Conservation (phyloP, 306 rosid species). For the Cucumis cinereus region DNA sequence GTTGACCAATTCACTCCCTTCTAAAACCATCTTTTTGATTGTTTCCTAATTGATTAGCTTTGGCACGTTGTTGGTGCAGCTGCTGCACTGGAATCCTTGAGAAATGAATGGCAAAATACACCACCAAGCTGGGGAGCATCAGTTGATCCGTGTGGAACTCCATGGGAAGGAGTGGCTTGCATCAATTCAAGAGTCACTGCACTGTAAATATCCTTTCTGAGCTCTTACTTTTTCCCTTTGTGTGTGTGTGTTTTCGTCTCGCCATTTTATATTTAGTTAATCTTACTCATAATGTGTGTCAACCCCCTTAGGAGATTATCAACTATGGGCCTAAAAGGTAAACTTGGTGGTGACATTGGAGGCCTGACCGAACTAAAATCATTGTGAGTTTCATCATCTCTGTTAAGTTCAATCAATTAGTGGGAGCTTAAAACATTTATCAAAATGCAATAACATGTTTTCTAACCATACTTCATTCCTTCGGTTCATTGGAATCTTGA, state of each 20-base stretch:
- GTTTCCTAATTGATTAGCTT: background rate
- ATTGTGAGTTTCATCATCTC: conserved; percentile 33
- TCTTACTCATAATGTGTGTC: background rate
- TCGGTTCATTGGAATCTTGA: background rate
- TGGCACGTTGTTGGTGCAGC: conserved; percentile 28
- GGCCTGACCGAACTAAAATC: conserved; percentile 48
- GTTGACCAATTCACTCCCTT: background rate
- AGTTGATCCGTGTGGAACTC: conserved; percentile 58
- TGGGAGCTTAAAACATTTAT: background rate
- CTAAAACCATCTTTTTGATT: background rate
- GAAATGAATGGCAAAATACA: conserved; percentile 39
- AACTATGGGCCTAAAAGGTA: conserved; percentile 44
- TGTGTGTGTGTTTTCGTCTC: background rate
- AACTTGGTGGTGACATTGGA: conserved; percentile 50
- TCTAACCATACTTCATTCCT: background rate
- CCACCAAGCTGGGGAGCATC: conserved; percentile 87
- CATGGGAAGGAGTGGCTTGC: conserved; percentile 92
- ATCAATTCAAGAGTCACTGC: conserved; percentile 63
- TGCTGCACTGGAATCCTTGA: conserved; percentile 44
- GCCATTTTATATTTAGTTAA: background rate
- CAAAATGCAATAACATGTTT: background rate
- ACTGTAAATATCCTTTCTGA: conserved; percentile 25
- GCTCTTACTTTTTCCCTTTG: background rate
- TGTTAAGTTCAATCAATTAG: background rate
- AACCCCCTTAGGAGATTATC: conserved; percentile 36